Conservation (phyloP, 2,329 filamentous ascomycete genomes). For the Paradendryphiella salina region DNA sequence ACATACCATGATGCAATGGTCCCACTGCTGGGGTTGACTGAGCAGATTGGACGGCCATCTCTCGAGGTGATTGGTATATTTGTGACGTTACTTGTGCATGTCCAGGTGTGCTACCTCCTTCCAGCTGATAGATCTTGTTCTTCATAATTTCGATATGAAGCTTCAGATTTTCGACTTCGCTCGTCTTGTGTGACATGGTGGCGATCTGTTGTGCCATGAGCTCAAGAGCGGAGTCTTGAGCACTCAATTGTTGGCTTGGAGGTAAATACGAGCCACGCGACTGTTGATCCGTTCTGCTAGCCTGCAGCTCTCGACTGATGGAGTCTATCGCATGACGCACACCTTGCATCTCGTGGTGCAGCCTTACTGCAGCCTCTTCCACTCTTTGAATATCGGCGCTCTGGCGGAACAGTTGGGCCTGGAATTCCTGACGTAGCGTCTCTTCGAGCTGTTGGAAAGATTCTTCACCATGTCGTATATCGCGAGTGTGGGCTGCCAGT, state of each 20-base stretch:
- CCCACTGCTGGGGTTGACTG: neutral
- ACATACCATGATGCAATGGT: neutral
- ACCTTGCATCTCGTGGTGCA: slow-evolving; percentile 49
- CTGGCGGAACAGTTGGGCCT: slow-evolving; percentile 35
- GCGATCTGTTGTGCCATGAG: slow-evolving; percentile 50
- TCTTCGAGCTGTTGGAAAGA: slow-evolving; percentile 38
- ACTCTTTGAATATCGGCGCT: slow-evolving; percentile 45
- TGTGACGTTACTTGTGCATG: slow-evolving; percentile 11
- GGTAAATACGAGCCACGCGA: slow-evolving; percentile 1
- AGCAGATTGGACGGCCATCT: neutral
- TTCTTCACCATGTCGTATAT: slow-evolving; percentile 37
- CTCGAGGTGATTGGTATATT: slow-evolving; percentile 17
- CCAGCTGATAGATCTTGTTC: slow-evolving; percentile 49
- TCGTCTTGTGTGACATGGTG: slow-evolving; percentile 49
- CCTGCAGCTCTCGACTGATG: slow-evolving; percentile 43
- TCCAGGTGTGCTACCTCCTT: slow-evolving; percentile 32
- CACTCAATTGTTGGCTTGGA: slow-evolving; percentile 13
- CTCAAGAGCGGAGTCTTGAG: slow-evolving; percentile 49
- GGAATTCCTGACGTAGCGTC: slow-evolving; percentile 46
- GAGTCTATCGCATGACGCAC: slow-evolving; percentile 45
- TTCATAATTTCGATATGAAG: slow-evolving; percentile 55
- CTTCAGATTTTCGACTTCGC: slow-evolving; percentile 53
- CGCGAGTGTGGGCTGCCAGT: slow-evolving; percentile 39
- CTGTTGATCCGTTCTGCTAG: slow-evolving; percentile 24
- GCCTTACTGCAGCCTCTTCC: slow-evolving; percentile 45